Percentiles rank a stretch among this genome's conserved stretches.
These are phyloP conservation scores for Daldinia eschscholtzii DNA, from an alignment of 2,329 filamentous ascomycete genomes.

Conservation along the genomic window DNA sequence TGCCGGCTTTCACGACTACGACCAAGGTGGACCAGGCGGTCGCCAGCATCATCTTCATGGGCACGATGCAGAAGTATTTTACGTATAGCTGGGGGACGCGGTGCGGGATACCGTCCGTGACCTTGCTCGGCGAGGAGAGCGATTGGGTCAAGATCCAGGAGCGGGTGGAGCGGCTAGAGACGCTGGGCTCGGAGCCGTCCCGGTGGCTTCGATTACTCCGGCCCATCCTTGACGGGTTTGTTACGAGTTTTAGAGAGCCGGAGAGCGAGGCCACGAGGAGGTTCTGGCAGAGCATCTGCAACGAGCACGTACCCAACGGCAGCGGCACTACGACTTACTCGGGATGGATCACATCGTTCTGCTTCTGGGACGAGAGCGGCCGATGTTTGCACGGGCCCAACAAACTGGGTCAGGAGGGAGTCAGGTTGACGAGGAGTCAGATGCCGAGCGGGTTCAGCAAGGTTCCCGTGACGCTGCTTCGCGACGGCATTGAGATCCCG, in stretches of 20 bases:
- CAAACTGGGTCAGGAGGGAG: slow-evolving; percentile 26
- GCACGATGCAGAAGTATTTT: slow-evolving; percentile 59
- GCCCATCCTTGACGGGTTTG: slow-evolving; percentile 48
- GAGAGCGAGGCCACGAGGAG: slow-evolving; percentile 26
- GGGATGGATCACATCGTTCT: slow-evolving; percentile 54
- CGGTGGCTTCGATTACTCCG: slow-evolving; percentile 43
- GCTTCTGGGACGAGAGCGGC: slow-evolving; percentile 51
- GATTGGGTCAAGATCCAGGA: slow-evolving; percentile 56
- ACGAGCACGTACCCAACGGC: slow-evolving; percentile 48
- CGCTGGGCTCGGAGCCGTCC: slow-evolving; percentile 40
- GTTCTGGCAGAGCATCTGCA: slow-evolving; percentile 51
- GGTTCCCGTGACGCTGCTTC: slow-evolving; percentile 48
- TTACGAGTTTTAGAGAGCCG: slow-evolving; percentile 49
- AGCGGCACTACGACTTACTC: slow-evolving; percentile 49
- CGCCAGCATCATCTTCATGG: slow-evolving; percentile 60
- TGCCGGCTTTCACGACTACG: slow-evolving; percentile 60
- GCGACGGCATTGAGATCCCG: slow-evolving; percentile 45
- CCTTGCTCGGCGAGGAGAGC: slow-evolving; percentile 57
- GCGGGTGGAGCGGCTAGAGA: slow-evolving; percentile 38
- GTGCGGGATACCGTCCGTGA: slow-evolving; percentile 63
- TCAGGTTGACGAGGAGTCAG: slow-evolving; percentile 44
- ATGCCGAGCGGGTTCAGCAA: slow-evolving; percentile 51
- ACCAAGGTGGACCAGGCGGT: slow-evolving; percentile 56
- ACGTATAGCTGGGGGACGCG: slow-evolving; percentile 47
- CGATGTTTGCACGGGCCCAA: slow-evolving; percentile 43